A percentile compares a stretch with the other conserved stretches of the same genome.
These are phyloP conservation scores for Symbiodinium natans DNA, from an alignment of 73 alveolate genomes.

Conservation along the genomic window DNA sequence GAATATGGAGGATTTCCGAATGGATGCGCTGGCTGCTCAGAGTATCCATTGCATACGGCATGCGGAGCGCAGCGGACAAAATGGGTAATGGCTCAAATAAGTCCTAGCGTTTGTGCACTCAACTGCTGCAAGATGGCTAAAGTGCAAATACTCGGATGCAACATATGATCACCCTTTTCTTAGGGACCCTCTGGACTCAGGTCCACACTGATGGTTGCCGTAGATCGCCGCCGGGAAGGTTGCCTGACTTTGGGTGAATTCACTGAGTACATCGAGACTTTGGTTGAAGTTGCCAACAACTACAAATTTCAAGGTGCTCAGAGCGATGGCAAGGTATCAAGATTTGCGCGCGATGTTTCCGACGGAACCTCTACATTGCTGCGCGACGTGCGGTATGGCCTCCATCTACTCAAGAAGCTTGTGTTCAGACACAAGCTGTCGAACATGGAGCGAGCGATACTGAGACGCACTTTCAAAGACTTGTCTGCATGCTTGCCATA, in stretches of 20 bases:
- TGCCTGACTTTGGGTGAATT: constrained; percentile 58
- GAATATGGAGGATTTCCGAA: constrained; percentile 66
- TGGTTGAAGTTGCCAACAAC: constrained; percentile 60
- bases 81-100: too few species aligned
- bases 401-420: constrained; percentile 31
- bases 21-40: constrained; percentile 52
- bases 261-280: constrained; percentile 52
- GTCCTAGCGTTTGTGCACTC: too few species aligned
- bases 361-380: constrained; percentile 51
- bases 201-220: constrained; percentile 69
- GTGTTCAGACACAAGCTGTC: not conserved
- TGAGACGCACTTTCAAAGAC: constrained; percentile 41
- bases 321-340: not conserved
- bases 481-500: constrained; percentile 36
- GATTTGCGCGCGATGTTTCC: constrained; percentile 2
- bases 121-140: too few species aligned
- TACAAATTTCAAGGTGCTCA: not conserved
- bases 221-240: constrained; percentile 52
- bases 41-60: too few species aligned
- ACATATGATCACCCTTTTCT: too few species aligned
- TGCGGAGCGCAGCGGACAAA: too few species aligned
- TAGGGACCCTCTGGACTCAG: too few species aligned
- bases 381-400: constrained; percentile 71
- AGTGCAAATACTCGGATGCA: too few species aligned
- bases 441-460: constrained; percentile 45